These are phyloP conservation scores for Magnusiomyces sp. DNA, from an alignment of 1,139 yeast species.

Conservation along the genomic window DNA sequence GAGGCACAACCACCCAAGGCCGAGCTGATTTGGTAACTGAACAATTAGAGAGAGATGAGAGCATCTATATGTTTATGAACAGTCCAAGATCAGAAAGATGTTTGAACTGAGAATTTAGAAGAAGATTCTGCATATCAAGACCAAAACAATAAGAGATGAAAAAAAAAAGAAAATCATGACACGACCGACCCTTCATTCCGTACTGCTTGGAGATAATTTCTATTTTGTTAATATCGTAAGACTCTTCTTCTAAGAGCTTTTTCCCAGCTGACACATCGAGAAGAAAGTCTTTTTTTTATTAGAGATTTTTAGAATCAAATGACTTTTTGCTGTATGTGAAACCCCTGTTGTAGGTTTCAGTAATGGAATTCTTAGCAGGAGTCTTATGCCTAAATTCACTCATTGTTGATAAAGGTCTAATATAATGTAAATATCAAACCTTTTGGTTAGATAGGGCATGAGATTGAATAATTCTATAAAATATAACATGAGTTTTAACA, in stretches of 20 bases:
- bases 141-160: constrained; percentile 58
- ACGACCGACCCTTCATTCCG: constrained; percentile 31
- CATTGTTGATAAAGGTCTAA: too few relatives aligned
- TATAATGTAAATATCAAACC: too few relatives aligned
- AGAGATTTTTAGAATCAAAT: too few relatives aligned
- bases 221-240: constrained; percentile 31
- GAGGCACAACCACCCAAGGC: constrained; percentile 42
- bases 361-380: too few relatives aligned
- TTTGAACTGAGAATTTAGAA: constrained; percentile 61
- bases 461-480: too few relatives aligned
- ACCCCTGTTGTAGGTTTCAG: too few relatives aligned
- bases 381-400: too few relatives aligned
- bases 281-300: too few relatives aligned
- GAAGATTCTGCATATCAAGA: constrained; percentile 58
- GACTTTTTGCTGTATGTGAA: too few relatives aligned
- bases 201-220: constrained; percentile 33
- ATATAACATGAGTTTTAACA: too few relatives aligned
- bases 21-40: constrained; percentile 38
- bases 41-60: constrained; percentile 36
- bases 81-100: constrained; percentile 53
- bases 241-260: constrained; percentile 4
- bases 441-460: too few relatives aligned
- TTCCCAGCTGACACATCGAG: too few relatives aligned
- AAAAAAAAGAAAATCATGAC: constrained; percentile 41
- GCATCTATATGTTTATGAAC: constrained; percentile 43